Conservation (phyloP, 352 stramenopile genomes). For the Globisporangium recalcitrans region DNA sequence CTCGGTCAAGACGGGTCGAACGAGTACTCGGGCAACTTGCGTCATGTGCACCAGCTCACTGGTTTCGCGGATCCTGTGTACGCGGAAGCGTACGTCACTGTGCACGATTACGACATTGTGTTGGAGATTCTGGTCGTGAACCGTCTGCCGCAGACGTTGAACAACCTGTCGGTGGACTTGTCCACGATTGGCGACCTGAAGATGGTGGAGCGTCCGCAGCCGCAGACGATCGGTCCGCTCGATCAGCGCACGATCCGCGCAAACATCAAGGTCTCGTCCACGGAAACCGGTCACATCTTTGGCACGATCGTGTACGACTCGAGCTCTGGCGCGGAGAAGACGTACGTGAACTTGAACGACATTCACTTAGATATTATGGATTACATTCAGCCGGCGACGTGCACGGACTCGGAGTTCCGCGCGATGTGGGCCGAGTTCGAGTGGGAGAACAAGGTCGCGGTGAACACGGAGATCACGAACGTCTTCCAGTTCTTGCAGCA, state of each 20-base stretch:
- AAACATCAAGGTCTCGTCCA: conserved; percentile 99
- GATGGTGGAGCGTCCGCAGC: conserved; percentile 97
- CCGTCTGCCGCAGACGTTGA: conserved; percentile 96
- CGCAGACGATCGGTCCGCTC: conserved; percentile 96
- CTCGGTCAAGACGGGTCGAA: conserved; percentile 88
- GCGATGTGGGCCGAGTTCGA: conserved; percentile 99
- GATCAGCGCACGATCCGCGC: conserved; percentile 96
- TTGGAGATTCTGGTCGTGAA: conserved; percentile 99
- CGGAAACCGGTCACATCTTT: conserved; percentile 99
- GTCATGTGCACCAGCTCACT: conserved; percentile 98
- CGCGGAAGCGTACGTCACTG: conserved; percentile 98
- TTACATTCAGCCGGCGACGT: conserved; percentile 96
- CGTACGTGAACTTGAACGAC: conserved; percentile 99
- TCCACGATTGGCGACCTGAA: conserved; percentile 99
- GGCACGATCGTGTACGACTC: conserved; percentile 99
- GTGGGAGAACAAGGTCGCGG: conserved; percentile 99
- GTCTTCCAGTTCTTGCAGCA: conserved; percentile 98
- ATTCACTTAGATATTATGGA: conserved; percentile 99
- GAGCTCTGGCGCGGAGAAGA: conserved; percentile 93
- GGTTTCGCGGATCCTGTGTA: conserved; percentile 99
- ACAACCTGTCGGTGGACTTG: conserved; percentile 98
- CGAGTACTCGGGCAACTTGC: conserved; percentile 89
- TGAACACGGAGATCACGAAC: conserved; percentile 96
- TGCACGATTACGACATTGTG: conserved; percentile 99
- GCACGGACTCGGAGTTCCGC: conserved; percentile 96